These are phyloP conservation scores for Collybiopsis confluens DNA, from an alignment of 768 basidiomycete species.

Conservation along the genomic window DNA sequence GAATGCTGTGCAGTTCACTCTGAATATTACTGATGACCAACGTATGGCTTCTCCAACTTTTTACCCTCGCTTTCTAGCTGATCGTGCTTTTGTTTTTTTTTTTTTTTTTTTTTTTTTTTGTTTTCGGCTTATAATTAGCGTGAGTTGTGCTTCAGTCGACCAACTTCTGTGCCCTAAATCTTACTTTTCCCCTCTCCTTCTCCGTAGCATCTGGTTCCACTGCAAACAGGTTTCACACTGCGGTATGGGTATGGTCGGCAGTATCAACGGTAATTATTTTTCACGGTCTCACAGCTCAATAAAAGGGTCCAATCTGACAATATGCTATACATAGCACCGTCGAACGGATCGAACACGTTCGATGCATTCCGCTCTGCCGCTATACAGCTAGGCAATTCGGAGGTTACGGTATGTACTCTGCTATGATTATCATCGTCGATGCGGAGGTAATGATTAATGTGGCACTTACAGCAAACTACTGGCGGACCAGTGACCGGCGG, in stretches of 20 bases:
- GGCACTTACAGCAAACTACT: conserved; percentile 29
- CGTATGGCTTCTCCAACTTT: conserved; percentile 30
- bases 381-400: conserved; percentile 27
- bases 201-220: conserved; percentile 52
- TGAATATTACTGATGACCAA: conserved; percentile 44
- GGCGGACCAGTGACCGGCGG: conserved; percentile 39
- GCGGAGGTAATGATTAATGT: background rate
- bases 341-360: conserved; percentile 37
- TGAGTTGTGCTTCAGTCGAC: background rate
- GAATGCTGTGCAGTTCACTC: conserved; percentile 33
- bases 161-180: background rate
- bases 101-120: no score
- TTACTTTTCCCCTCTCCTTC: background rate
- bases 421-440: no score
- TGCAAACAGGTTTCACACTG: conserved; percentile 47
- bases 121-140: background rate
- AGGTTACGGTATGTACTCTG: conserved; percentile 32
- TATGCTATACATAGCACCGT: conserved; percentile 32
- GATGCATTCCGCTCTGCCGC: conserved; percentile 38
- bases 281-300: background rate
- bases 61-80: background rate
- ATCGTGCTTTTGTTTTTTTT: no score
- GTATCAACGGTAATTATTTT: conserved; percentile 8
- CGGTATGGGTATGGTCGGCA: conserved; percentile 48
- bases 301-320: conserved; percentile 5